A percentile compares a stretch with the other conserved stretches of the same genome.
Conservation (phyloP, 2,329 filamentous ascomycete species). For the Cladosporium velox region DNA sequence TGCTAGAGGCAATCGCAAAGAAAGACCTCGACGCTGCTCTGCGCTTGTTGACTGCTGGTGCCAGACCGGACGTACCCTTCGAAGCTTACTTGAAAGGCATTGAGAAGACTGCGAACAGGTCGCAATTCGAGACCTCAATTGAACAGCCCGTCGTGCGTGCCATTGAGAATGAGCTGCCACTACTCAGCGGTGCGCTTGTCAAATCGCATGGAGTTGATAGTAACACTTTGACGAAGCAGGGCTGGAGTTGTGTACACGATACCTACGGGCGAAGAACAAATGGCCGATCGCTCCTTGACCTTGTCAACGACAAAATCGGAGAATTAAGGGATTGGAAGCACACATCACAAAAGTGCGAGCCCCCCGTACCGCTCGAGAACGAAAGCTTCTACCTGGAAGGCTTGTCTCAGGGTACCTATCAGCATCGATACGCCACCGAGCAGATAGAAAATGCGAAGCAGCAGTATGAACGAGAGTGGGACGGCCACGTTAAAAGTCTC, state of each 20-base stretch:
- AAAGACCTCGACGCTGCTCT: conserved; percentile 56
- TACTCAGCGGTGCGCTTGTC: conserved; percentile 61
- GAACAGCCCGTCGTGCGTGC: conserved; percentile 71
- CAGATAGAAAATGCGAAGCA: conserved; percentile 43
- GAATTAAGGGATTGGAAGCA: conserved; percentile 51
- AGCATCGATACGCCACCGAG: conserved; percentile 55
- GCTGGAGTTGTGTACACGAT: conserved; percentile 34
- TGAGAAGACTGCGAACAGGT: conserved; percentile 63
- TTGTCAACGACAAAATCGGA: conserved; percentile 57
- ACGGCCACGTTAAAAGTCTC: conserved; percentile 34
- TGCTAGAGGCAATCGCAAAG: conserved; percentile 61
- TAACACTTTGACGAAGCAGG: conserved; percentile 56
- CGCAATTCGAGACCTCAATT: conserved; percentile 49
- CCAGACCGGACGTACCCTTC: conserved; percentile 60
- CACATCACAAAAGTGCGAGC: conserved; percentile 32
- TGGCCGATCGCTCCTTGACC: conserved; percentile 60
- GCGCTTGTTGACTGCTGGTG: conserved; percentile 65
- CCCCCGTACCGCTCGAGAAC: conserved; percentile 42
- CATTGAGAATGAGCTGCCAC: conserved; percentile 52
- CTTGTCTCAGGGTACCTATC: conserved; percentile 60
- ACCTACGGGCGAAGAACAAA: conserved; percentile 42
- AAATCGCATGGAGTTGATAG: conserved; percentile 60
- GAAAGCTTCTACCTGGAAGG: conserved; percentile 54
- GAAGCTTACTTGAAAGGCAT: conserved; percentile 66
- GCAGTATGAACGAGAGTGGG: conserved; percentile 40